Evolutionary conservation across 164 flowering plant species (phyloP).

Genomic region (Macadamia integrifolia): DNA sequence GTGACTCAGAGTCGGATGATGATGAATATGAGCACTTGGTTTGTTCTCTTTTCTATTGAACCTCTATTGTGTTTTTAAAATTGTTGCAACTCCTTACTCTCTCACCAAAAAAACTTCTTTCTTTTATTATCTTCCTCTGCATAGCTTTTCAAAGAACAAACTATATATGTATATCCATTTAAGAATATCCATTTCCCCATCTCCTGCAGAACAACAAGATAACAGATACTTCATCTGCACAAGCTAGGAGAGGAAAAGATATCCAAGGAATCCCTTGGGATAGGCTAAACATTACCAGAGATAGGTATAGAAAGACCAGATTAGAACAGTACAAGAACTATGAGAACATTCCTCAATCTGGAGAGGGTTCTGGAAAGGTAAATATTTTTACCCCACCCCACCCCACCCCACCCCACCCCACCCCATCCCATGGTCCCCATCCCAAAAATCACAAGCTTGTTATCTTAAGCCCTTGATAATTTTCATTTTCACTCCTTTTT

Average conservation of each 20-base stretch:
- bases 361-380: constrained; percentile 70
- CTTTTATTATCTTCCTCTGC: no score
- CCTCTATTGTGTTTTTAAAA: no score
- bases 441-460: no score
- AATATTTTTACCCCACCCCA: background rate
- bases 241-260: constrained; percentile 74
- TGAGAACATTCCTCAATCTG: constrained; percentile 72
- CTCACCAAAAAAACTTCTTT: no score
- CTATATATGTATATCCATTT: no score
- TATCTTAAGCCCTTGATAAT: no score
- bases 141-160: no score
- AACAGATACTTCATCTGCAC: constrained; percentile 67
- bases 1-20: constrained; percentile 44
- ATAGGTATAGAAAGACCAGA: constrained; percentile 69
- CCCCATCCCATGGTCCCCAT: no score
- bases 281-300: constrained; percentile 63
- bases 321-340: constrained; percentile 85
- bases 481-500: background rate
- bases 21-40: constrained; percentile 44
- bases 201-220: constrained; percentile 36
- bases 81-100: no score
- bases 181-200: background rate
- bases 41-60: constrained; percentile 8
- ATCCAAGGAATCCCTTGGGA: constrained; percentile 95
- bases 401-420: no score